These are phyloP conservation scores for Exobasidium cylindrosporum DNA, from an alignment of 1,284 basidiomycete genomes.

Conservation along the genomic window DNA sequence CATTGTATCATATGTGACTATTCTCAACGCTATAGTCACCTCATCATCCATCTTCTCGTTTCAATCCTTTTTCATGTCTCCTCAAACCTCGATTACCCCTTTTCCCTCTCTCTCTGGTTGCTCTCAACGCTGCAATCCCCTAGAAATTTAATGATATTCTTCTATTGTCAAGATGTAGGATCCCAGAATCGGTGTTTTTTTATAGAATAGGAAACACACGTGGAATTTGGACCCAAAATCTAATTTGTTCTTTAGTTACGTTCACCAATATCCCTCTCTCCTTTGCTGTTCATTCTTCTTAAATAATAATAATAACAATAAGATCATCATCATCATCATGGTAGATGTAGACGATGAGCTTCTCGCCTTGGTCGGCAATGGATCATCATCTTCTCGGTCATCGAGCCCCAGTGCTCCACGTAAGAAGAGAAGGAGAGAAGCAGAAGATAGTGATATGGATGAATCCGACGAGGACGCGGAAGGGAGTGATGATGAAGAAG, in stretches of 20 bases:
- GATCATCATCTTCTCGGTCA: constrained; percentile 52
- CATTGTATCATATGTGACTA: not conserved
- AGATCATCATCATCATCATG: constrained; percentile 21
- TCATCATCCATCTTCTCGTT: not conserved
- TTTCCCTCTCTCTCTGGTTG: no score
- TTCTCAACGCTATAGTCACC: constrained; percentile 7
- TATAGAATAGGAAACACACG: no score
- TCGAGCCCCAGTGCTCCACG: not conserved
- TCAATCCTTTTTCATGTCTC: no score
- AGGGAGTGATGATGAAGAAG: constrained; percentile 21
- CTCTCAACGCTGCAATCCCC: not conserved
- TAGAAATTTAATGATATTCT: no score
- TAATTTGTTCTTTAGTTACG: no score
- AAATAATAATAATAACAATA: no score
- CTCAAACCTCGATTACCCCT: no score
- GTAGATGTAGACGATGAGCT: constrained; percentile 64
- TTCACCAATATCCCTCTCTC: not conserved
- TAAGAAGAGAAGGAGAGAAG: constrained; percentile 57
- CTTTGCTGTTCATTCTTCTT: not conserved
- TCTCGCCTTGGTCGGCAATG: constrained; percentile 66
- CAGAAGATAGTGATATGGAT: constrained; percentile 34
- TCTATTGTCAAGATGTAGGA: no score
- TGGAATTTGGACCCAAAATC: no score
- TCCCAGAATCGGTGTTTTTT: no score
- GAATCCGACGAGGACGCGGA: constrained; percentile 13